Evolutionary conservation across 371 early-diverging fungal genomes (phyloP), one percentile per base, ranked within the genome.

Genomic region (Zancudomyces culisetae): DNA sequence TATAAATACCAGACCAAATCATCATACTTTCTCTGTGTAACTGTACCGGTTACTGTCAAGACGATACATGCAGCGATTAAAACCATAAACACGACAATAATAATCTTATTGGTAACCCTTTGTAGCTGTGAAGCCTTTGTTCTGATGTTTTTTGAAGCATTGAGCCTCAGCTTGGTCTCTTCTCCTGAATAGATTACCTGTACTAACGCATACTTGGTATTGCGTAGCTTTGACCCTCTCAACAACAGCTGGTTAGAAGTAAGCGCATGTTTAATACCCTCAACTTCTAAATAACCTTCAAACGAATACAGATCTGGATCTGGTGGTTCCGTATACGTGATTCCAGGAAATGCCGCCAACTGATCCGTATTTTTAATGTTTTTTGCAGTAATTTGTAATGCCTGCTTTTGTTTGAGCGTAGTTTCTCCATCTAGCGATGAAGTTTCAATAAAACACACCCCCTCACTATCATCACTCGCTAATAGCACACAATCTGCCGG

Each of bases 361-460:
- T 66, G 68, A 52, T 67, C 67, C 54, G 67, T 54, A 0, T 67
- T 63, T 54, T 66, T 64, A 28, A 66, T 63, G 27, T 29, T 52
- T 2, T 47, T 20, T 51, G 64, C 61, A 35, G 67, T 68, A 15
- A 43, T 56, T 20, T 54, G 58, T 41, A 77, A 50, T 21, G 79
- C 76, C 54, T 75, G 70, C 43, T 80, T 73, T 49, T 79, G 76
- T 70, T 90, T 90, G 40, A 90, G 70, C 60, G 86, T 87, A 43
- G 83, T 84, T 58, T 91, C 92, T 51, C 92, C 92, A 64, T 98
- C 95, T 54, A 98, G 66, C 59, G 90, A 89, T 52, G 87, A 89
- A 12, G 98, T 96, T 68, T 98, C 96, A 30, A 95, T 78, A 68
- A 85, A 96, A 62, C 90, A 89, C 29, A 87, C 74, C 10, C 81